phyloP scores from a whole-genome alignment of 1,284 basidiomycete species.

The Ustilago tritici region DNA sequence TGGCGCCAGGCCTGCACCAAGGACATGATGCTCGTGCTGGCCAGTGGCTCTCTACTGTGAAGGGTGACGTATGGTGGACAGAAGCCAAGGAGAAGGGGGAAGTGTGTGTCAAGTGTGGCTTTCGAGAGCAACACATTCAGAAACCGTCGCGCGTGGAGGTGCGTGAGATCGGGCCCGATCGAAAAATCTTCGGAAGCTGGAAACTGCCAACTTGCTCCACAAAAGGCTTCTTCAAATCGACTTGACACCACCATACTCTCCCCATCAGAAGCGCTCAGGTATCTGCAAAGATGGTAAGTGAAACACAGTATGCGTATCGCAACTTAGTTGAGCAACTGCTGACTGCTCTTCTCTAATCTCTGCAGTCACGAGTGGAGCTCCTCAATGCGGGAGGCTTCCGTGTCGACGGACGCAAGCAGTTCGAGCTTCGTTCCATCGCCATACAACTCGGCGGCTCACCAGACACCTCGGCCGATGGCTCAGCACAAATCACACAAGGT shows the following conservation, averaged over 20 bases:
- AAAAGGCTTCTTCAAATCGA: neutral
- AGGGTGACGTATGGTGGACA: neutral
- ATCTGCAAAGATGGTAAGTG: constrained; percentile 23
- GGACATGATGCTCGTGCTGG: constrained; percentile 17
- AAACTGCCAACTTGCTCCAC: constrained; percentile 30
- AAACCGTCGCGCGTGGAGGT: constrained; percentile 22
- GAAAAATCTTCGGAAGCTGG: constrained; percentile 11
- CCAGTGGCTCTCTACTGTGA: neutral
- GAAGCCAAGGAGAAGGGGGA: neutral
- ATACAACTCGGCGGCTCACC: constrained; percentile 75
- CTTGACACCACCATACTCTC: neutral
- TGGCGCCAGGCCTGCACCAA: constrained; percentile 29
- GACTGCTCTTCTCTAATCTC: neutral
- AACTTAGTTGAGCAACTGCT: neutral
- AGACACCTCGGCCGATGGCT: constrained; percentile 79
- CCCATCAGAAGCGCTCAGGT: neutral
- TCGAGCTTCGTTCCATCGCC: constrained; percentile 85
- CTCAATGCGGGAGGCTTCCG: constrained; percentile 84
- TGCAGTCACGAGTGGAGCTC: constrained; percentile 81
- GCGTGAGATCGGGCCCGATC: constrained; percentile 22
- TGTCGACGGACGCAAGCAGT: constrained; percentile 88
- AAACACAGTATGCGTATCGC: neutral
- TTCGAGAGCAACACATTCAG: constrained; percentile 28
- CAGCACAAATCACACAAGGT: constrained; percentile 85
- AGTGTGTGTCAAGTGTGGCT: constrained; percentile 19